Evolutionary conservation across 2,329 filamentous ascomycete species (phyloP).

Genomic region (Sporothrix pseudoabietina): DNA sequence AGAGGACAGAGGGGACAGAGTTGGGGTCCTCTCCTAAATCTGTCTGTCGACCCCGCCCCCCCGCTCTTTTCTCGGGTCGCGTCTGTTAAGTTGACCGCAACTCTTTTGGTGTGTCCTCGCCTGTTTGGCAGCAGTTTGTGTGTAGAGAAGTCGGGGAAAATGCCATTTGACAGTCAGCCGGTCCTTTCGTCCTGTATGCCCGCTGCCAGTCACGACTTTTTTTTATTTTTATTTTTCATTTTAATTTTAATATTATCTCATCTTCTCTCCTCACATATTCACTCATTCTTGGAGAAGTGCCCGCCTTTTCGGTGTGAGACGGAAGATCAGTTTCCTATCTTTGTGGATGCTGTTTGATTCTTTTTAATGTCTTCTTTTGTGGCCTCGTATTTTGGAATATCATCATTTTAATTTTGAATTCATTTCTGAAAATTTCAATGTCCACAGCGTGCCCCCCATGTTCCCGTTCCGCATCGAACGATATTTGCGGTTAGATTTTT

Average conservation of each 20-base stretch:
- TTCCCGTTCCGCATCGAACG: slow-evolving; percentile 1
- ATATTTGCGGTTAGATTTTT: not conserved
- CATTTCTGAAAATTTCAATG: not conserved
- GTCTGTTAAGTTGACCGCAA: slow-evolving; percentile 26
- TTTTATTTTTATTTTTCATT: not conserved
- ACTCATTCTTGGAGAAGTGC: not conserved
- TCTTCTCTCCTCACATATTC: not conserved
- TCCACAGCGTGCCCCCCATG: not conserved
- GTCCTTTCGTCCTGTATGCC: no score
- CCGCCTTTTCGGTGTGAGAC: slow-evolving; percentile 8
- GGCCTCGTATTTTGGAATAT: not conserved
- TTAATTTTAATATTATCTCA: not conserved
- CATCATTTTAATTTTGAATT: not conserved
- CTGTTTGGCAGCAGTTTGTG: slow-evolving; percentile 11
- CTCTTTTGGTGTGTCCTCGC: not conserved
- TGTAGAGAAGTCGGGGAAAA: slow-evolving; percentile 26
- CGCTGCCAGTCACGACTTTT: not conserved
- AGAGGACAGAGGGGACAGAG: not conserved
- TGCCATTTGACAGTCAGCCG: not conserved
- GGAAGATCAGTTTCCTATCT: not conserved
- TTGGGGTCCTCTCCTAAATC: not conserved
- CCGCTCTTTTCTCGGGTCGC: slow-evolving; percentile 9
- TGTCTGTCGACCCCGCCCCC: not conserved
- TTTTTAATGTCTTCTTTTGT: not conserved
- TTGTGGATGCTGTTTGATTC: not conserved